Conservation (phyloP, 2,329 filamentous ascomycete genomes). For the Colletotrichum destructivum region DNA sequence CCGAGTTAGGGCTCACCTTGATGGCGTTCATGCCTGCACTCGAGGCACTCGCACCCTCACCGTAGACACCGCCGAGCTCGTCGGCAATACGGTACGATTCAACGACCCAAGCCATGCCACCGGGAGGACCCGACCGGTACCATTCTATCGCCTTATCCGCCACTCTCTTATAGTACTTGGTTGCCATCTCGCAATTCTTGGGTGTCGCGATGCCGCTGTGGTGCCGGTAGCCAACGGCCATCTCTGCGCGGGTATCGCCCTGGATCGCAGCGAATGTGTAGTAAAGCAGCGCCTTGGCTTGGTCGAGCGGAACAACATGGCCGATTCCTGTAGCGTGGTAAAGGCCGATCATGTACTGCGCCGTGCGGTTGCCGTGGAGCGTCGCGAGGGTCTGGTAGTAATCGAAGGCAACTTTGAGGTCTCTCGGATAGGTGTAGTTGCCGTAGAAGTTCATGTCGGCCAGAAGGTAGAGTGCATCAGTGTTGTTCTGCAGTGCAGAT, state of each 20-base stretch:
- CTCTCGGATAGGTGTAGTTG: slow-evolving; percentile 88
- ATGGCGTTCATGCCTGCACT: slow-evolving; percentile 89
- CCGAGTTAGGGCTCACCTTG: slow-evolving; percentile 80
- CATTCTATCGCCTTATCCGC: slow-evolving; percentile 93
- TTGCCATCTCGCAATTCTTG: slow-evolving; percentile 87
- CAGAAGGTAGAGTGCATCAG: slow-evolving; percentile 90
- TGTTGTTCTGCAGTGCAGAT: slow-evolving; percentile 71
- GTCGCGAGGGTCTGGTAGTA: slow-evolving; percentile 85
- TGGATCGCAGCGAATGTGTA: slow-evolving; percentile 92
- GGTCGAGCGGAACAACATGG: slow-evolving; percentile 83
- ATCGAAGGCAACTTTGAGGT: slow-evolving; percentile 84
- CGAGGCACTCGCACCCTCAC: slow-evolving; percentile 91
- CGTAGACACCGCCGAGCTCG: slow-evolving; percentile 92
- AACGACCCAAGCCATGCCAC: slow-evolving; percentile 82
- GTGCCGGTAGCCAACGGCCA: slow-evolving; percentile 92
- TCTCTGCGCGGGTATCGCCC: slow-evolving; percentile 88
- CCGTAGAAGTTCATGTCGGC: slow-evolving; percentile 98
- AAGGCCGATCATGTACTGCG: slow-evolving; percentile 95
- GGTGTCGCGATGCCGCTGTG: slow-evolving; percentile 88
- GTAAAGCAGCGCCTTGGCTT: slow-evolving; percentile 92
- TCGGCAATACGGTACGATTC: slow-evolving; percentile 92
- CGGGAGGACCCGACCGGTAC: slow-evolving; percentile 91
- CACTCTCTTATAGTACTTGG: slow-evolving; percentile 91
- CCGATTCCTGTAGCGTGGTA: slow-evolving; percentile 96
- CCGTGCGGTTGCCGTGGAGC: slow-evolving; percentile 87